These are phyloP conservation scores for Davidsoniella virescens DNA, from an alignment of 2,329 filamentous ascomycete genomes.

Conservation along the genomic window DNA sequence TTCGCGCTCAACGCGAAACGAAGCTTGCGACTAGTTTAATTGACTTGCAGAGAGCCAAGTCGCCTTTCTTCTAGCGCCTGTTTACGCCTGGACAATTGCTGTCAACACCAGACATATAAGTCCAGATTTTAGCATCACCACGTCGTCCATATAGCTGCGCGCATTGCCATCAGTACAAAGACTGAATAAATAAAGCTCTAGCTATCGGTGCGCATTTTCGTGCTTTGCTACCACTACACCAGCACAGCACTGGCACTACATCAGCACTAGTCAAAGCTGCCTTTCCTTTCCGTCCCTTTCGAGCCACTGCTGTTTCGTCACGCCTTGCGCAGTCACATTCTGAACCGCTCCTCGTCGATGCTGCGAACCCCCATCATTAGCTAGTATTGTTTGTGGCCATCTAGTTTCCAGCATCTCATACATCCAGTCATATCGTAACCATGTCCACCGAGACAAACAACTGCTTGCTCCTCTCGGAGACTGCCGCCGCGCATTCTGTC, in stretches of 20 bases:
- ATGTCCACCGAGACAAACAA: constrained; percentile 33
- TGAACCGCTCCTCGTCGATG: constrained; percentile 7
- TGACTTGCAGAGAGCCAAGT: no score
- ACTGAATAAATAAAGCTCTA: no score
- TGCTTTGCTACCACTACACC: no score
- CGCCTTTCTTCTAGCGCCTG: no score
- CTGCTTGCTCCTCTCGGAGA: constrained; percentile 19
- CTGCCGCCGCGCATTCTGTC: constrained; percentile 35
- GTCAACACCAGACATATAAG: no score
- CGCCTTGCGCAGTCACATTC: constrained; percentile 8
- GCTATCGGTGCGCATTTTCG: no score
- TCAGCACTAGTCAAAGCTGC: no score
- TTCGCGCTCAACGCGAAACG: background rate
- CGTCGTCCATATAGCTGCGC: no score
- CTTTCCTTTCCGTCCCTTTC: background rate
- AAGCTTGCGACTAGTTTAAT: background rate
- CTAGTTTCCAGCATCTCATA: background rate
- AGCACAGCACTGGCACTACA: no score
- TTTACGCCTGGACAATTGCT: no score
- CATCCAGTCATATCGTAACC: constrained; percentile 17
- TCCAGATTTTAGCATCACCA: no score
- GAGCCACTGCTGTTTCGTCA: background rate
- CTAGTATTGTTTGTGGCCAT: background rate
- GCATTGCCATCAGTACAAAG: no score
- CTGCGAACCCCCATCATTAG: background rate